These are phyloP conservation scores for Neodidymelliopsis sp. DNA, from an alignment of 2,329 filamentous ascomycete species.

Conservation along the genomic window DNA sequence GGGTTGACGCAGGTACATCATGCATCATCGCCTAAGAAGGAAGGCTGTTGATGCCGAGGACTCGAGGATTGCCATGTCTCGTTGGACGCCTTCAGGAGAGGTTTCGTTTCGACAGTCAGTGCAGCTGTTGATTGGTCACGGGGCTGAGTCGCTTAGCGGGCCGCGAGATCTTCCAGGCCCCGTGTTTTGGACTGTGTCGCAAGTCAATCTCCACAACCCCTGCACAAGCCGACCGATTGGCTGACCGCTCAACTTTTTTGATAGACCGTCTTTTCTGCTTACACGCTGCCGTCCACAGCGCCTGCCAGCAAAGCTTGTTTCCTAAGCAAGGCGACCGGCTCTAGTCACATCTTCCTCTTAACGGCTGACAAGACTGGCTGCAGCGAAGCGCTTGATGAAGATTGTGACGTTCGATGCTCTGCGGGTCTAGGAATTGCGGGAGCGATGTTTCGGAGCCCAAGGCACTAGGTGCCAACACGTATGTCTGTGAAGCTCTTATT, in stretches of 20 bases:
- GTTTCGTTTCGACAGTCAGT: constrained; percentile 38
- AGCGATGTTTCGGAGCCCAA: constrained; percentile 15
- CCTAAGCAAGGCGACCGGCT: constrained; percentile 5
- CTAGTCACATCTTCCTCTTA: constrained; percentile 26
- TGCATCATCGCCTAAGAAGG: constrained; percentile 29
- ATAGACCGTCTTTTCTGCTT: constrained; percentile 22
- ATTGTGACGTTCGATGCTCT: constrained; percentile 1
- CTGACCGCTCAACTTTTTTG: constrained; percentile 20
- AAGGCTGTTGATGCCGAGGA: constrained; percentile 22
- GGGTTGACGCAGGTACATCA: constrained; percentile 39
- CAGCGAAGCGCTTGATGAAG: constrained; percentile 9
- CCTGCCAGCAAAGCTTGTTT: constrained; percentile 30
- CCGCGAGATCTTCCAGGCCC: constrained; percentile 30
- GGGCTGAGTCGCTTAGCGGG: constrained; percentile 36
- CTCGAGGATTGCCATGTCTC: constrained; percentile 23
- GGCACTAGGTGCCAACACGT: not conserved
- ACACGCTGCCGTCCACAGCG: constrained; percentile 23
- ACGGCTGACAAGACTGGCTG: constrained; percentile 25
- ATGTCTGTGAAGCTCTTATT: not conserved
- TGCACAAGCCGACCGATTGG: constrained; percentile 38
- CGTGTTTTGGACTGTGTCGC: constrained; percentile 43
- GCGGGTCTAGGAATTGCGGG: not conserved
- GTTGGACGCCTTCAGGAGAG: constrained; percentile 24
- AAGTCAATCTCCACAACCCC: constrained; percentile 27
- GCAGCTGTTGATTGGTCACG: constrained; percentile 34